Conservation (phyloP, 345 rosid genomes). For the Euphorbia pulcherrima region DNA sequence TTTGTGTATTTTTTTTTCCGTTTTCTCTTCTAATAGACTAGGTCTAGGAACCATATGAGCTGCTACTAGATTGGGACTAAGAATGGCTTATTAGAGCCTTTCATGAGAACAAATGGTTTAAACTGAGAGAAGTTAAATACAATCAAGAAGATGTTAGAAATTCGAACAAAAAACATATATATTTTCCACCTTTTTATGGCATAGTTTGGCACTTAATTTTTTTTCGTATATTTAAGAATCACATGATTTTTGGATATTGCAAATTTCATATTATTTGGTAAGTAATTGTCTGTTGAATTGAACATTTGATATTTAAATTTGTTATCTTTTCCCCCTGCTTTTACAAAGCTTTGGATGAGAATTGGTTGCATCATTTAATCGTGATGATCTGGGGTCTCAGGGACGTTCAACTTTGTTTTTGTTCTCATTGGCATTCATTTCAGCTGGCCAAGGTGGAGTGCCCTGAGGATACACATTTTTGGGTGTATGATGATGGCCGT, state of each 20-base stretch:
- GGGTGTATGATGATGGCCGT: constrained; percentile 89
- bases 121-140: neutral
- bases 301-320: neutral
- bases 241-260: neutral
- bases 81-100: neutral
- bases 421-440: constrained; percentile 21
- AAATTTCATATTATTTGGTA: neutral
- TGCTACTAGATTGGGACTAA: neutral
- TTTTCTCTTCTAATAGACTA: neutral
- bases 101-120: neutral
- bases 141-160: neutral
- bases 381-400: neutral
- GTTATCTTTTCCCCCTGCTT: neutral
- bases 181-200: neutral
- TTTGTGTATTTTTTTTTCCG: neutral
- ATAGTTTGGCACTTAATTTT: neutral
- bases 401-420: neutral
- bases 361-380: neutral
- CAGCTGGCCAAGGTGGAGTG: constrained; percentile 87
- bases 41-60: neutral
- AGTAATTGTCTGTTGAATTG: neutral
- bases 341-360: constrained; percentile 3
- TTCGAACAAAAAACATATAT: neutral
- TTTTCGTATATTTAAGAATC: neutral
- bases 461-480: constrained; percentile 82